These are phyloP conservation scores for Lactifluus rugatus DNA, from an alignment of 768 basidiomycete genomes.

Conservation along the genomic window DNA sequence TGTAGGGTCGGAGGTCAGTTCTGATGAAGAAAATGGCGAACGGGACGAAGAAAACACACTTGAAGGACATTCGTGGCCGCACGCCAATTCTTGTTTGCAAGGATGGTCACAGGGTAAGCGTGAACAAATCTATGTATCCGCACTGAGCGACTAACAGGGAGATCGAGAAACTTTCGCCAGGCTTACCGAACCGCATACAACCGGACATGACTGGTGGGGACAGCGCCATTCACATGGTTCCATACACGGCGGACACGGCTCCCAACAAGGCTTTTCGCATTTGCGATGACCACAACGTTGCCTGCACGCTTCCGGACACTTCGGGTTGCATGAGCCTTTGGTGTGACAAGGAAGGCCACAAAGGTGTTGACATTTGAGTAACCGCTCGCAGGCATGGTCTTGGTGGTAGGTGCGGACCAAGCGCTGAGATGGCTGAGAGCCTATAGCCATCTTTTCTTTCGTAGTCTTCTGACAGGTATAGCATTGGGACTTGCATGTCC, in stretches of 20 bases:
- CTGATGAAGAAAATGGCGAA: neutral
- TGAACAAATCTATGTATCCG: conserved; percentile 26
- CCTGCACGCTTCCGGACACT: conserved; percentile 23
- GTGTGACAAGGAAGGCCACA: conserved; percentile 26
- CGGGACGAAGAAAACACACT: conserved; percentile 19
- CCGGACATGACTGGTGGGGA: conserved; percentile 26
- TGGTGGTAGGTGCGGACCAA: conserved; percentile 20
- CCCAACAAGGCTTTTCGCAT: conserved; percentile 26
- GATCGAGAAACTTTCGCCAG: neutral
- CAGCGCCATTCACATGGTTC: conserved; percentile 30
- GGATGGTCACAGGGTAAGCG: conserved; percentile 30
- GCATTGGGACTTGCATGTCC: conserved; percentile 26
- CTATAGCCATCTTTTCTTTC: neutral
- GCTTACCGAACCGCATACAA: conserved; percentile 32
- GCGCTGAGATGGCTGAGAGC: neutral
- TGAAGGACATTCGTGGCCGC: conserved; percentile 33
- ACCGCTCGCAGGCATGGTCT: conserved; percentile 26
- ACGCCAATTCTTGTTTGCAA: conserved; percentile 25
- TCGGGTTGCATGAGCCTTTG: conserved; percentile 24
- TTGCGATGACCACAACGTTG: conserved; percentile 26
- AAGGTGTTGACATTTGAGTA: conserved; percentile 26
- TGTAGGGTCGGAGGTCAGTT: conserved; percentile 10
- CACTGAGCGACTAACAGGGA: neutral
- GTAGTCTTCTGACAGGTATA: conserved; percentile 24
- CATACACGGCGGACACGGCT: conserved; percentile 28